These are phyloP conservation scores for Alliaria petiolata DNA, from an alignment of 345 rosid species.

Conservation along the genomic window DNA sequence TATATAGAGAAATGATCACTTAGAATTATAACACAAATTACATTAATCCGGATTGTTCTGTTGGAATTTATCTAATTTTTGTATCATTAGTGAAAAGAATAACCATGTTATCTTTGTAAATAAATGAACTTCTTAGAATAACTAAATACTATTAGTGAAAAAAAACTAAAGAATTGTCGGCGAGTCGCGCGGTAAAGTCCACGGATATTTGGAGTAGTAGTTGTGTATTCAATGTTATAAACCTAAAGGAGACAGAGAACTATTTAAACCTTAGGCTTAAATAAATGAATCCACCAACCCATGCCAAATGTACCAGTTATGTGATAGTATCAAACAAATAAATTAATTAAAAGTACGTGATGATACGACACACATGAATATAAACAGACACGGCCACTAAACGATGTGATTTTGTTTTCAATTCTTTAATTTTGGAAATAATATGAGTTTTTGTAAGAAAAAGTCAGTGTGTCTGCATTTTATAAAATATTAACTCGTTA, in stretches of 20 bases:
- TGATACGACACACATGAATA: background rate
- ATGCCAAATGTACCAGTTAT: background rate
- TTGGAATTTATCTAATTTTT: background rate
- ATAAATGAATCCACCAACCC: constrained; percentile 27
- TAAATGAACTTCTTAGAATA: background rate
- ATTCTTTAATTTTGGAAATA: no score
- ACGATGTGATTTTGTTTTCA: background rate
- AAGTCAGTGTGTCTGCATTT: no score
- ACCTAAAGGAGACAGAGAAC: background rate
- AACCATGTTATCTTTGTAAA: background rate
- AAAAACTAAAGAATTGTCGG: constrained; percentile 12
- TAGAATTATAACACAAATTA: no score
- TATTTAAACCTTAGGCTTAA: constrained; percentile 1
- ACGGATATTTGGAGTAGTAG: constrained; percentile 5
- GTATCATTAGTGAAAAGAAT: background rate
- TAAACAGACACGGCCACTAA: background rate
- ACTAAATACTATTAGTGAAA: background rate
- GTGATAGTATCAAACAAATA: background rate
- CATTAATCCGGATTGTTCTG: background rate
- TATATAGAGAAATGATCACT: no score
- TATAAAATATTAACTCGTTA: no score
- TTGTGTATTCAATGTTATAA: constrained; percentile 15
- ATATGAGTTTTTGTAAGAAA: no score
- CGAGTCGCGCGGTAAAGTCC: constrained; percentile 8
- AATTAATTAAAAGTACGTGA: background rate